Percentiles rank a stretch among this genome's conserved stretches.
phyloP scores from a whole-genome alignment of 2,329 filamentous ascomycete genomes.

The Stachybotrys chlorohalonatus region DNA sequence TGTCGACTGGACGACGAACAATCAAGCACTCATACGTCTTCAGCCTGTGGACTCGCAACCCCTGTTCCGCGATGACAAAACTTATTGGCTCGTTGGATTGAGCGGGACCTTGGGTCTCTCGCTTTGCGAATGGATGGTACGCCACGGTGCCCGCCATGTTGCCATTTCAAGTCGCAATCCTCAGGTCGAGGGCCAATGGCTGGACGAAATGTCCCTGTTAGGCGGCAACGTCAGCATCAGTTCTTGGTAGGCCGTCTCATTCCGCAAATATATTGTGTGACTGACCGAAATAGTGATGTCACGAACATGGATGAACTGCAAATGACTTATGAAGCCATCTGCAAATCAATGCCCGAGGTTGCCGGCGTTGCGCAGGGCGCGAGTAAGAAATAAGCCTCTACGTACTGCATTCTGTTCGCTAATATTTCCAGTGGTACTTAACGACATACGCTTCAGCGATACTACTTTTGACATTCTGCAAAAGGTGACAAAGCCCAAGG shows the following conservation, averaged over 20 bases:
- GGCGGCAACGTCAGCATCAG: neutral
- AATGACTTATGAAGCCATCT: slow-evolving; percentile 7
- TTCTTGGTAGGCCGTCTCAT: neutral
- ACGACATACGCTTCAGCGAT: slow-evolving; percentile 22
- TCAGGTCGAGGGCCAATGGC: slow-evolving; percentile 18
- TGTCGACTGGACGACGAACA: neutral
- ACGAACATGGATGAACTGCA: slow-evolving; percentile 2
- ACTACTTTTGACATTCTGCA: slow-evolving; percentile 19
- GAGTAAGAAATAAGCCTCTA: slow-evolving; percentile 4
- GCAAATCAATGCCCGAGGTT: slow-evolving; percentile 19
- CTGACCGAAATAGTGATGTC: slow-evolving; percentile 2
- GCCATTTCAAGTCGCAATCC: slow-evolving; percentile 29
- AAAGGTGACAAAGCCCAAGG: slow-evolving; percentile 23
- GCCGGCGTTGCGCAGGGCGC: slow-evolving; percentile 33
- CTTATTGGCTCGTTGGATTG: slow-evolving; percentile 25
- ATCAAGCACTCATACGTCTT: neutral
- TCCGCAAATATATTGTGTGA: neutral
- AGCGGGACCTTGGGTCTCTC: slow-evolving; percentile 25
- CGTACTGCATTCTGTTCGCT: neutral
- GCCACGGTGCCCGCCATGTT: slow-evolving; percentile 24
- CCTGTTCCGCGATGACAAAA: slow-evolving; percentile 14
- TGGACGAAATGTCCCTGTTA: slow-evolving; percentile 7
- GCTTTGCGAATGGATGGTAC: slow-evolving; percentile 29
- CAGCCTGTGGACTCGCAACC: neutral
- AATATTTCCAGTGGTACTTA: slow-evolving; percentile 23